phyloP scores from a whole-genome alignment of 768 basidiomycete genomes.

The Strobilomyces echinocephalus region DNA sequence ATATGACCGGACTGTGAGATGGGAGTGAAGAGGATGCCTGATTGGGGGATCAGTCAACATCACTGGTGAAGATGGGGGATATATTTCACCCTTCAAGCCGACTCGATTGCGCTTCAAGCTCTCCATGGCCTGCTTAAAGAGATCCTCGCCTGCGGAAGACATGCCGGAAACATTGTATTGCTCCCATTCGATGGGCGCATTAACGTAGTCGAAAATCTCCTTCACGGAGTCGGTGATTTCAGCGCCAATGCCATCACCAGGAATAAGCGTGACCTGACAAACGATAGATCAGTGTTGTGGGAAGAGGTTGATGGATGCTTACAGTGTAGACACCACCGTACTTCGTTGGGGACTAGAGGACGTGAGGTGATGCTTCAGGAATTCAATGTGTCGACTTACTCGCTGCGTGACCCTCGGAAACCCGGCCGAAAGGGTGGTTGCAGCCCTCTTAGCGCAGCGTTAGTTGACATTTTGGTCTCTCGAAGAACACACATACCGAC shows the following conservation, averaged over 20 bases:
- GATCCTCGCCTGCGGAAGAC: conserved; percentile 87
- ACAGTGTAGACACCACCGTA: conserved; percentile 93
- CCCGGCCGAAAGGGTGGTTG: conserved; percentile 73
- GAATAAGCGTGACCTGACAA: conserved; percentile 87
- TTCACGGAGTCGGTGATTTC: conserved; percentile 99
- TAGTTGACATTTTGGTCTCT: background rate
- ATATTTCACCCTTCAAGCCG: conserved; percentile 83
- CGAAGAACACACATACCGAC: conserved; percentile 41
- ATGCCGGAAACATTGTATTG: conserved; percentile 97
- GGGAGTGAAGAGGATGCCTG: conserved; percentile 98
- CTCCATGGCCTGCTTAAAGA: conserved; percentile 98
- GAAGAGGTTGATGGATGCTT: conserved; percentile 23
- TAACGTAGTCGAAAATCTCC: conserved; percentile 96
- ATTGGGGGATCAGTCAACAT: conserved; percentile 2
- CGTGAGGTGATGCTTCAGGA: conserved; percentile 3
- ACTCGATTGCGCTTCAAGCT: conserved; percentile 96
- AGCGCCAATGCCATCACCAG: conserved; percentile 95
- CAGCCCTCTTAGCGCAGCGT: conserved; percentile 47
- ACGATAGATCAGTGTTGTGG: conserved; percentile 24
- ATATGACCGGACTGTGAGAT: conserved; percentile 95
- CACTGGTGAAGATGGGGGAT: background rate
- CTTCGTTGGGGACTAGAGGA: conserved; percentile 70
- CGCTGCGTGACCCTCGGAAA: conserved; percentile 72
- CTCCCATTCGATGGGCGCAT: conserved; percentile 99
- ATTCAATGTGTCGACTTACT: conserved; percentile 38